These are phyloP conservation scores for Viola odorata DNA, from an alignment of 345 rosid genomes.

Conservation along the genomic window DNA sequence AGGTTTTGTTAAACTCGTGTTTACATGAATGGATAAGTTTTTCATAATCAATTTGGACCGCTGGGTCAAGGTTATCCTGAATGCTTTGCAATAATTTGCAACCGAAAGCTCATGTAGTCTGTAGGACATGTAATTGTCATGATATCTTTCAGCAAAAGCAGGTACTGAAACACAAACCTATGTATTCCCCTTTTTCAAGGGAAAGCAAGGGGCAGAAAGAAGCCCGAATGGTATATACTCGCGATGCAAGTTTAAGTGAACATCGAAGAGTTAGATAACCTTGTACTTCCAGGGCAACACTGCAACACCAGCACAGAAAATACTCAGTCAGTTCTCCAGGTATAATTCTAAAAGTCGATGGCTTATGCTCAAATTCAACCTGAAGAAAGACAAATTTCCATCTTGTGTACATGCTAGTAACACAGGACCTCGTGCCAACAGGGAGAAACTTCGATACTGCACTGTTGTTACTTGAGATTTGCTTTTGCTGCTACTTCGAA, in stretches of 20 bases:
- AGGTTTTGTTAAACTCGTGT: no score
- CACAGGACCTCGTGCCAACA: conserved; percentile 85
- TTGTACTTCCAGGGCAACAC: conserved; percentile 72
- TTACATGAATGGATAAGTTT: no score
- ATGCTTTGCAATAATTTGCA: no score
- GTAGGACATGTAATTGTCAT: no score
- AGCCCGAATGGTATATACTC: conserved; percentile 63
- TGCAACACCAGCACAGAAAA: conserved; percentile 30
- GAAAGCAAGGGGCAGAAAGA: conserved; percentile 93
- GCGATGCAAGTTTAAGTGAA: conserved; percentile 68
- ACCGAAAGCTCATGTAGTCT: no score
- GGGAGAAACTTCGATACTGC: conserved; percentile 89
- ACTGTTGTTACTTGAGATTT: conserved; percentile 76
- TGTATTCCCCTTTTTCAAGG: conserved; percentile 85
- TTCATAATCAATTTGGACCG: no score
- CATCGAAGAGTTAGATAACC: conserved; percentile 87
- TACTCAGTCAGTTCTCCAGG: conserved; percentile 7
- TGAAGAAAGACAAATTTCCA: conserved; percentile 83
- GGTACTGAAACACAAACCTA: conserved; percentile 42
- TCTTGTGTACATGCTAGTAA: conserved; percentile 84
- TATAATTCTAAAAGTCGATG: not conserved
- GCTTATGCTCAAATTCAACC: conserved; percentile 35
- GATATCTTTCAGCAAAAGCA: not conserved
- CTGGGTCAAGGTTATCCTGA: no score
- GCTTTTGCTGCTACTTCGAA: conserved; percentile 53